These are phyloP conservation scores for Monosporascus ibericus DNA, from an alignment of 2,329 filamentous ascomycete genomes.

Conservation along the genomic window DNA sequence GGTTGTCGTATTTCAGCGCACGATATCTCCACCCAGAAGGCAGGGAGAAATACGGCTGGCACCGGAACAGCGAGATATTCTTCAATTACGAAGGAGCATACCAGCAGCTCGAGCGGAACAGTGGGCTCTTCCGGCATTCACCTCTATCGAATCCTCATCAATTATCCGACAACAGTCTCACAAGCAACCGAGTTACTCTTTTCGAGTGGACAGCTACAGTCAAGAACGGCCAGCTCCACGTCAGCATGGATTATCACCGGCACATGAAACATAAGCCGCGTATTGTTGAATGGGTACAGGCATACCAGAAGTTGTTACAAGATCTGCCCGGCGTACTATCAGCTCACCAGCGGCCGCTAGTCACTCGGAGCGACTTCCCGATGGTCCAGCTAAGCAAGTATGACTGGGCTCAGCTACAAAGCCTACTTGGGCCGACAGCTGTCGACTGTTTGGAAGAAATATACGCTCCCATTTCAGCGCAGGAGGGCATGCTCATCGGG, in stretches of 20 bases:
- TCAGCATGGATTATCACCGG: background rate
- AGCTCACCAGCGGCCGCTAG: background rate
- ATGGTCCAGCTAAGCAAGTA: background rate
- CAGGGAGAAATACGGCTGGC: background rate
- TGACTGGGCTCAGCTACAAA: background rate
- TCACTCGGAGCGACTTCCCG: background rate
- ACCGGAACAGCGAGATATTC: background rate
- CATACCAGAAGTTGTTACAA: background rate
- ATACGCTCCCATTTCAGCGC: background rate
- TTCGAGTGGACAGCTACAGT: background rate
- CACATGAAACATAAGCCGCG: background rate
- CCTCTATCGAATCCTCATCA: background rate
- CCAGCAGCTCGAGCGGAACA: background rate
- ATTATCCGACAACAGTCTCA: background rate
- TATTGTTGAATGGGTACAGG: background rate
- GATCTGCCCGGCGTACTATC: background rate
- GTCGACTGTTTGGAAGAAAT: background rate
- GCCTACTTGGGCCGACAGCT: background rate
- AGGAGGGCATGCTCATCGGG: background rate
- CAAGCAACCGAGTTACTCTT: background rate
- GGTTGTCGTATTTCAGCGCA: background rate
- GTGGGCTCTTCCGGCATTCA: background rate
- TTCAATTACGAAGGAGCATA: background rate
- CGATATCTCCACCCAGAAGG: background rate
- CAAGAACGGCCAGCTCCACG: background rate